A percentile compares a stretch with the other conserved stretches of the same genome.
phyloP scores from a whole-genome alignment of 1,284 basidiomycete species.

The Puccinia coronata region DNA sequence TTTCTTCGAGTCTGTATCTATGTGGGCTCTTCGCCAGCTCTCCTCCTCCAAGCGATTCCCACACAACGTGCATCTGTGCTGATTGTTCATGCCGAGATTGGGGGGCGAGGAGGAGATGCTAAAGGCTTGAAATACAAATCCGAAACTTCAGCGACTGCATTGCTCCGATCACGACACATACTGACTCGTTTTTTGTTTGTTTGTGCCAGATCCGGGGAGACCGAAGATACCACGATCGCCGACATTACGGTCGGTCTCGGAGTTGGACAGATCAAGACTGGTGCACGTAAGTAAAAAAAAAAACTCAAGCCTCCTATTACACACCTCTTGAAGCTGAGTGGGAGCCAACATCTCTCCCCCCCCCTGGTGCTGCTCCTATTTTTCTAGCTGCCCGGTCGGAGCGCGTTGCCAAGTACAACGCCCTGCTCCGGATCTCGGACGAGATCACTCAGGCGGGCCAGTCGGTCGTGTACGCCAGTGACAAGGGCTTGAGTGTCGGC shows the following conservation, averaged over 20 bases:
- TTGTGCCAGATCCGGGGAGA: slow-evolving; percentile 52
- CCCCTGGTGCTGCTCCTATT: neutral
- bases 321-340: neutral
- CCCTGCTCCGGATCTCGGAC: slow-evolving; percentile 56
- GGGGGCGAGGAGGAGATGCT: neutral
- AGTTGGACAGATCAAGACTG: slow-evolving; percentile 96
- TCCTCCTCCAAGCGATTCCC: neutral
- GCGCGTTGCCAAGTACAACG: slow-evolving; percentile 58
- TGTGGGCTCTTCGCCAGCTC: neutral
- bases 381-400: slow-evolving; percentile 52
- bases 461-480: slow-evolving; percentile 34
- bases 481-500: slow-evolving; percentile 39
- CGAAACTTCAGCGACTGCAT: neutral
- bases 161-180: neutral
- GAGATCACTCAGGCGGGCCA: slow-evolving; percentile 52
- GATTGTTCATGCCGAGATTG: neutral
- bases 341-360: neutral
- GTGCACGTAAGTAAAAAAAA: slow-evolving; percentile 64
- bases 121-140: neutral
- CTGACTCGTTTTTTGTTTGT: neutral
- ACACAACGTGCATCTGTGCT: neutral
- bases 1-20: neutral
- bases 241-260: slow-evolving; percentile 94
- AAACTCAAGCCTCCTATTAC: neutral
- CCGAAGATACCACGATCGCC: slow-evolving; percentile 76